Conservation (phyloP, 805 yeast genomes). For the Ogataea ganodermae region DNA sequence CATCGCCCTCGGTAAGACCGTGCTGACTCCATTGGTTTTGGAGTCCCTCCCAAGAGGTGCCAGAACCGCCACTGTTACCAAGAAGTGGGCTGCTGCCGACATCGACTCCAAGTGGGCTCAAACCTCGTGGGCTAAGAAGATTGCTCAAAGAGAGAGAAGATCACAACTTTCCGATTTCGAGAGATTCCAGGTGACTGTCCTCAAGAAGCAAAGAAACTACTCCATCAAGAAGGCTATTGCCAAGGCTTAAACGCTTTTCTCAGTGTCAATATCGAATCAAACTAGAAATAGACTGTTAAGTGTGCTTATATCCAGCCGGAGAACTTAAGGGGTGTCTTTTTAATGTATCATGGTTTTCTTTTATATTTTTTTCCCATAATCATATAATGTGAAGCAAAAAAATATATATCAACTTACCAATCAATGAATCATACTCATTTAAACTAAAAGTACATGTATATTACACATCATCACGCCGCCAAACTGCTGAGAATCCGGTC, state of each 20-base stretch:
- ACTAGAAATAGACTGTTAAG: slow-evolving; percentile 17
- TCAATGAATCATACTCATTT: slow-evolving; percentile 8
- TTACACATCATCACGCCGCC: slow-evolving; percentile 12
- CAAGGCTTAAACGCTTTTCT: slow-evolving; percentile 66
- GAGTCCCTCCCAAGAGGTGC: slow-evolving; percentile 92
- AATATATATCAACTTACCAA: slow-evolving; percentile 8
- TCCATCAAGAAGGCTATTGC: slow-evolving; percentile 96
- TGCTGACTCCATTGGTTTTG: slow-evolving; percentile 89
- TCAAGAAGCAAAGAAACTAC: slow-evolving; percentile 96
- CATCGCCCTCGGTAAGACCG: slow-evolving; percentile 80
- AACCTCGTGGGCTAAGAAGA: slow-evolving; percentile 97
- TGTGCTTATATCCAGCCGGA: slow-evolving; percentile 9
- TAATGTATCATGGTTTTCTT: slow-evolving; percentile 20
- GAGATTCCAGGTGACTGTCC: slow-evolving; percentile 98
- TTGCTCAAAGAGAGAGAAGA: slow-evolving; percentile 94
- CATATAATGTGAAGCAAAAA: slow-evolving; percentile 21
- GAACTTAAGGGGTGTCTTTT: slow-evolving; percentile 13
- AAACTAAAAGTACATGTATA: slow-evolving; percentile 14
- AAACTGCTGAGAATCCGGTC: slow-evolving; percentile 21
- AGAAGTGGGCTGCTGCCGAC: slow-evolving; percentile 93
- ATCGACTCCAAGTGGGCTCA: slow-evolving; percentile 88
- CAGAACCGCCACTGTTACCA: slow-evolving; percentile 78
- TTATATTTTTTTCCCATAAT: slow-evolving; percentile 17
- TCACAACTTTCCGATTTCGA: slow-evolving; percentile 93
- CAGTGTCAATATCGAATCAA: slow-evolving; percentile 18